Evolutionary conservation across 768 basidiomycete species (phyloP), one percentile per base, ranked within the genome.

Genomic region (Vararia minispora): DNA sequence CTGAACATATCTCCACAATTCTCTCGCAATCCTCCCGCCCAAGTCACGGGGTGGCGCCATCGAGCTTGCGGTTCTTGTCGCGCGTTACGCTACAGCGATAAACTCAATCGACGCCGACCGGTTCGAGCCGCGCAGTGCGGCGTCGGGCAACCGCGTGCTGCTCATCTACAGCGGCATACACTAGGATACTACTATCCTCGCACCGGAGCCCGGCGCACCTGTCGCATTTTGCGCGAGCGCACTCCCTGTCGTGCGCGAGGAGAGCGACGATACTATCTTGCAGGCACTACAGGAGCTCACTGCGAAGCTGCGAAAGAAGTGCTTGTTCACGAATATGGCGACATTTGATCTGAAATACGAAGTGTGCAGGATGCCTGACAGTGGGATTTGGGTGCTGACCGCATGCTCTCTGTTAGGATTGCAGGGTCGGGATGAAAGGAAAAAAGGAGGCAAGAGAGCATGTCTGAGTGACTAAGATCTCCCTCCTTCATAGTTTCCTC

Each of bases 41-140:
- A 60, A 70, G 2, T 72, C 81, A 1, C 95, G 92, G 92, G 92
- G 92, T 35, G 92, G 92, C 10, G 91, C 91, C 2, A 95, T 97
- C 53, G 90, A 90, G 58, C 74, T 97, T 2, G 64, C 76, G 8
- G 74, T 94, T 45, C 76, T 97, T 41, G 76, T 90, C 4, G 62
- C 71, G 10, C 76, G 91, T 56, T 92, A 77, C 55, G 60, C 61
- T 20, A 79, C 85, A 0, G 91, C 94, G 58, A 91, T 97, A 21
- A 75, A 77, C 3, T 86, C 82, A 44, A 67, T 92, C 37, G 90
- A 95, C 52, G 83, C 94, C 40, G 89, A 95, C 59, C 71, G 69
- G n/a, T 92, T 90, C 54, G 64, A 73, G 1, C 74, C 84, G 32
- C 62, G 65, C 12, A 61, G 55, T 14, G 47, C 52, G 13, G 57